phyloP scores from a whole-genome alignment of 352 stramenopile species.

The Phytophthora sp. region DNA sequence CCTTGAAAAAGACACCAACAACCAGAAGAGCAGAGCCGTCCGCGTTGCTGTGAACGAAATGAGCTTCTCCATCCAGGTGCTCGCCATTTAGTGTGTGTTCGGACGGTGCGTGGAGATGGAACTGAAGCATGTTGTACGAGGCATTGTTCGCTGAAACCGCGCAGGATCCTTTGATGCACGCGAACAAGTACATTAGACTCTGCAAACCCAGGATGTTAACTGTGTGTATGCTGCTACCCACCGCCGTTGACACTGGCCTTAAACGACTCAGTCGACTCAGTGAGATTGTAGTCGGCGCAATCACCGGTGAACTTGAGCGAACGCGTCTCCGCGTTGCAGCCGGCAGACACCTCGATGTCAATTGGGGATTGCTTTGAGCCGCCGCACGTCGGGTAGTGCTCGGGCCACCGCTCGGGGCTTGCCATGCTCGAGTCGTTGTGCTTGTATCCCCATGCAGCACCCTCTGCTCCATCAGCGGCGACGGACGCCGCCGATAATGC shows the following conservation, averaged over 20 bases:
- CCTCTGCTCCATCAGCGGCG: not conserved
- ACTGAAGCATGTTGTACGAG: constrained; percentile 38
- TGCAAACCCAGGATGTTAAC: not conserved
- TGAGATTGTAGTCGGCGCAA: constrained; percentile 25
- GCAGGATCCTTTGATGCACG: constrained; percentile 21
- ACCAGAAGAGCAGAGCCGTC: constrained; percentile 41
- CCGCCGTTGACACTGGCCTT: constrained; percentile 24
- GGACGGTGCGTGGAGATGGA: constrained; percentile 49
- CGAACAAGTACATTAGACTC: constrained; percentile 15
- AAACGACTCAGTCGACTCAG: constrained; percentile 24
- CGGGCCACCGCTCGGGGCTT: constrained; percentile 10
- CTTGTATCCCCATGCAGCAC: constrained; percentile 15
- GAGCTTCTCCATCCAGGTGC: constrained; percentile 38
- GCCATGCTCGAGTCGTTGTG: constrained; percentile 4
- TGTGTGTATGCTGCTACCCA: too few species aligned
- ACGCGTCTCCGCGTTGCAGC: constrained; percentile 1
- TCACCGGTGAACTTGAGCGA: constrained; percentile 27
- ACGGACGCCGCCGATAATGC: not conserved
- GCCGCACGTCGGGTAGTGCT: constrained; percentile 25
- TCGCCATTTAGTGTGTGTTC: constrained; percentile 55
- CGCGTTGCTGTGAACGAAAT: constrained; percentile 50
- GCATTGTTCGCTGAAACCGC: constrained; percentile 13
- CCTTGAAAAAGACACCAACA: constrained; percentile 37
- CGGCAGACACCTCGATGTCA: constrained; percentile 14
- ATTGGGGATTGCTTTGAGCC: constrained; percentile 34